Percentiles rank a stretch among this genome's conserved stretches.
Evolutionary conservation across 106 monocot species (phyloP).

Genomic region (Ottelia alismoides): DNA sequence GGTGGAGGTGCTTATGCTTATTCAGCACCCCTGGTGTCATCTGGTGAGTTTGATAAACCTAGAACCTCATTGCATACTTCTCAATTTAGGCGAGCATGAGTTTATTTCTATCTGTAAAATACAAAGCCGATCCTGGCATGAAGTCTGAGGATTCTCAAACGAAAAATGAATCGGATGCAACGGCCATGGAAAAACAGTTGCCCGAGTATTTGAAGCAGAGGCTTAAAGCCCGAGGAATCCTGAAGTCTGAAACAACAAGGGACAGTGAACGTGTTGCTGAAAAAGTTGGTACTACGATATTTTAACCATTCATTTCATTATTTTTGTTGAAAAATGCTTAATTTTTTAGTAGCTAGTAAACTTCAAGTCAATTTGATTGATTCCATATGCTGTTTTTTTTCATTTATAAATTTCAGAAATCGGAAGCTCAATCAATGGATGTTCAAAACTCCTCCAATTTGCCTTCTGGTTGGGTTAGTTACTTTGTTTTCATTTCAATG

Average conservation of each 20-base stretch:
- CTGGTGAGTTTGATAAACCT: constrained; percentile 26
- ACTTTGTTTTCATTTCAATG: constrained; percentile 4
- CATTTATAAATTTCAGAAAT: constrained; percentile 28
- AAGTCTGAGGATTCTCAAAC: constrained; percentile 3
- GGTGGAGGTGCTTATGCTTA: constrained; percentile 91
- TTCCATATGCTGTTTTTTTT: too few relatives aligned
- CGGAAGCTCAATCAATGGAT: constrained; percentile 7
- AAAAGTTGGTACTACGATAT: too few relatives aligned
- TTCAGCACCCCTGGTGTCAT: constrained; percentile 16
- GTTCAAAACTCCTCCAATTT: constrained; percentile 14
- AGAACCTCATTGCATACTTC: too few relatives aligned
- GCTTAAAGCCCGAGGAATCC: constrained; percentile 85
- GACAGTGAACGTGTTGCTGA: too few relatives aligned
- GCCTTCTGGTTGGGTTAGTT: constrained; percentile 84
- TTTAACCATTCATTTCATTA: too few relatives aligned
- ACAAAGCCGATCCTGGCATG: too few relatives aligned
- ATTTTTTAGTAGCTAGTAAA: too few relatives aligned
- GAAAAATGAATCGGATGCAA: constrained; percentile 29
- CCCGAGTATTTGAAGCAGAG: constrained; percentile 80
- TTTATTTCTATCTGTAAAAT: too few relatives aligned
- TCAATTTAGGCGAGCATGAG: too few relatives aligned
- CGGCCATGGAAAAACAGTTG: constrained; percentile 33
- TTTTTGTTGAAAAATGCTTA: too few relatives aligned
- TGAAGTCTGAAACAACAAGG: constrained; percentile 46
- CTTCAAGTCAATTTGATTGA: too few relatives aligned